A percentile compares a stretch with the other conserved stretches of the same genome.
These are phyloP conservation scores for Aspergillus nomiae DNA, from an alignment of 2,329 filamentous ascomycete genomes.

Conservation along the genomic window DNA sequence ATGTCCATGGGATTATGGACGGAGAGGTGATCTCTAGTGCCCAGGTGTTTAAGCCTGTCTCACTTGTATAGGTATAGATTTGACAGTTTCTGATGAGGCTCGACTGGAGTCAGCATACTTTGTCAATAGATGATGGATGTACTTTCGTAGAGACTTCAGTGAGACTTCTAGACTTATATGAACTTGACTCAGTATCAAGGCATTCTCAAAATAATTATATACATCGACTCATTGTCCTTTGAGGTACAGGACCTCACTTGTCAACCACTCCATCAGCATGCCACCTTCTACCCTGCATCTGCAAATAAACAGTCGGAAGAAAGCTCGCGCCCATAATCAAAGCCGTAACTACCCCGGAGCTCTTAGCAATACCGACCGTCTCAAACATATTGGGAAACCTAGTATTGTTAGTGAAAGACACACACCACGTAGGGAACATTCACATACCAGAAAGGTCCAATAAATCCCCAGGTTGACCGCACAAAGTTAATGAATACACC, in stretches of 20 bases:
- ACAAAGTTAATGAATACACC: constrained; percentile 64
- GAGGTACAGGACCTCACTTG: neutral
- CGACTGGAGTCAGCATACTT: too few species aligned
- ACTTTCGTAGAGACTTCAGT: too few species aligned
- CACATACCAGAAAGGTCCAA: constrained; percentile 38
- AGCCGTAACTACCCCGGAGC: constrained; percentile 29
- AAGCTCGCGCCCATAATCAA: constrained; percentile 33
- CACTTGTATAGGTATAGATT: neutral
- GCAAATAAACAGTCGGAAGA: constrained; percentile 29
- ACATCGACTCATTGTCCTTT: neutral
- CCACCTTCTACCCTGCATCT: constrained; percentile 40
- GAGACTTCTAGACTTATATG: neutral
- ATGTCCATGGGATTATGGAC: neutral
- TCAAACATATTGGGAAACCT: constrained; percentile 39
- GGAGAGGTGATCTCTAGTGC: neutral
- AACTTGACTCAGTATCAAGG: neutral
- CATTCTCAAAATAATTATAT: neutral
- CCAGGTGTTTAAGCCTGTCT: neutral
- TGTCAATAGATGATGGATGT: too few species aligned
- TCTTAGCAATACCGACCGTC: constrained; percentile 31
- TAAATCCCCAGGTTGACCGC: constrained; percentile 41
- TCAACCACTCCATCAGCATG: constrained; percentile 1
- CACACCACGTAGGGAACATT: too few species aligned
- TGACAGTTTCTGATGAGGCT: too few species aligned
- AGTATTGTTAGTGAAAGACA: constrained; percentile 3